Percentiles rank a stretch among this genome's conserved stretches.
phyloP scores from a whole-genome alignment of 2,329 filamentous ascomycete genomes.

The Chrysoporthe deuterocubensis region DNA sequence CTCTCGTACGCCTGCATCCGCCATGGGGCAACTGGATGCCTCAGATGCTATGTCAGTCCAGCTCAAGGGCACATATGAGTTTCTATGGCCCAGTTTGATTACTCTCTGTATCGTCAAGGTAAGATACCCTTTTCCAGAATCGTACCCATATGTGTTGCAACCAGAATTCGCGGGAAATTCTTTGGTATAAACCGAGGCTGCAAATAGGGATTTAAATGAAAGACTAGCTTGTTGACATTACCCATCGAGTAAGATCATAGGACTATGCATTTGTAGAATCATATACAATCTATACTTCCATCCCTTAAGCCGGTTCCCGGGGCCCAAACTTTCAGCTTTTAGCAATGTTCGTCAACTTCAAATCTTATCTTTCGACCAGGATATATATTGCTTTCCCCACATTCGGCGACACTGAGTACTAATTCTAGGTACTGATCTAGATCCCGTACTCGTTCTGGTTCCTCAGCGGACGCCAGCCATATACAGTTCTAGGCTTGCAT shows the following conservation, averaged over 20 bases:
- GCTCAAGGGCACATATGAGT: not conserved
- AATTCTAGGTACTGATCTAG: not conserved
- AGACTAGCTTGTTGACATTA: not conserved
- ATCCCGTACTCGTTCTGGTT: slow-evolving; percentile 16
- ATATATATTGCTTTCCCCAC: too few species aligned
- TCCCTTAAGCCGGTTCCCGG: not conserved
- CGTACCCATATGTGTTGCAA: not conserved
- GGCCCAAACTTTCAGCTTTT: not conserved
- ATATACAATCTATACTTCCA: slow-evolving; percentile 1
- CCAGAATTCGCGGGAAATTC: not conserved
- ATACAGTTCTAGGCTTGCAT: slow-evolving; percentile 16
- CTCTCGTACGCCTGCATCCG: too few species aligned
- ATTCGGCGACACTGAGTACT: too few species aligned
- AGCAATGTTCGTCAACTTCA: not conserved
- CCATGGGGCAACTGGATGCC: too few species aligned
- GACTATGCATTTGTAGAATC: not conserved
- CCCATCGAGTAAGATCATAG: not conserved
- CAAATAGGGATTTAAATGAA: not conserved
- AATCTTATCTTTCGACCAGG: not conserved
- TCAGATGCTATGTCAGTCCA: not conserved
- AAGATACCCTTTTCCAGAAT: not conserved
- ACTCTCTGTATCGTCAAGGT: not conserved
- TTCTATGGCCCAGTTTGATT: not conserved
- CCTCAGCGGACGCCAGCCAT: slow-evolving; percentile 16
- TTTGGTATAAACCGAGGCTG: not conserved